These are phyloP conservation scores for Neoboletus brunneissimus DNA, from an alignment of 768 basidiomycete genomes.

Conservation along the genomic window DNA sequence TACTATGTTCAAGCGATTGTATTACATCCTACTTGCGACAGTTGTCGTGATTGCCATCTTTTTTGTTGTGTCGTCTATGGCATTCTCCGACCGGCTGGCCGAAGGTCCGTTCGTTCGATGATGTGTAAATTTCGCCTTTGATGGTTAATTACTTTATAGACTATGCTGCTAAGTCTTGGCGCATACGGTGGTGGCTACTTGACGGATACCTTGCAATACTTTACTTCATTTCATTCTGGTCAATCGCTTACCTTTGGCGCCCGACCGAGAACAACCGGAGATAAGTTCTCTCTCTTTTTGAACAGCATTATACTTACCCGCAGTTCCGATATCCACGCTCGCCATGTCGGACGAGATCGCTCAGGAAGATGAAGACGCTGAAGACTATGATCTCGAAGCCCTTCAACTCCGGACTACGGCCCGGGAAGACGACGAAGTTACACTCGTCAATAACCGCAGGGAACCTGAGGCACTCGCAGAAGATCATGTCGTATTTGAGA, in stretches of 20 bases:
- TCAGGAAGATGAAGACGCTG: constrained; percentile 90
- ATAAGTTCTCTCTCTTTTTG: constrained; percentile 43
- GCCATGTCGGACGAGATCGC: constrained; percentile 97
- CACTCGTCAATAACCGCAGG: constrained; percentile 62
- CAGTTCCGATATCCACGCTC: constrained; percentile 54
- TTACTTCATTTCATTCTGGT: constrained; percentile 75
- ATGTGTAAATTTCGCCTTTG: neutral
- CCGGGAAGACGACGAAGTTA: constrained; percentile 63
- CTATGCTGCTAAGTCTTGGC: constrained; percentile 90
- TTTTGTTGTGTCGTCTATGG: constrained; percentile 89
- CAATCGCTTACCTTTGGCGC: constrained; percentile 90
- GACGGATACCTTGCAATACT: constrained; percentile 93
- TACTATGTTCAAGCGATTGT: constrained; percentile 83
- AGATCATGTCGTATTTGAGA: constrained; percentile 84
- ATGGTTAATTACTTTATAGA: constrained; percentile 45
- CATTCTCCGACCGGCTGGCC: constrained; percentile 86
- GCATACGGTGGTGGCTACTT: constrained; percentile 89
- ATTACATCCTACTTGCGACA: constrained; percentile 79
- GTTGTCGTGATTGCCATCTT: constrained; percentile 82
- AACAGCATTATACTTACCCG: constrained; percentile 16
- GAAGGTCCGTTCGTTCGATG: constrained; percentile 57
- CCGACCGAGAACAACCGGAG: constrained; percentile 88
- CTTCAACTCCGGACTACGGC: constrained; percentile 54
- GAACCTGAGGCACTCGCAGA: constrained; percentile 49
- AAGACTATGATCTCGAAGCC: constrained; percentile 86